Evolutionary conservation across 352 stramenopile genomes (phyloP).

Genomic region (Phytophthora sp.): DNA sequence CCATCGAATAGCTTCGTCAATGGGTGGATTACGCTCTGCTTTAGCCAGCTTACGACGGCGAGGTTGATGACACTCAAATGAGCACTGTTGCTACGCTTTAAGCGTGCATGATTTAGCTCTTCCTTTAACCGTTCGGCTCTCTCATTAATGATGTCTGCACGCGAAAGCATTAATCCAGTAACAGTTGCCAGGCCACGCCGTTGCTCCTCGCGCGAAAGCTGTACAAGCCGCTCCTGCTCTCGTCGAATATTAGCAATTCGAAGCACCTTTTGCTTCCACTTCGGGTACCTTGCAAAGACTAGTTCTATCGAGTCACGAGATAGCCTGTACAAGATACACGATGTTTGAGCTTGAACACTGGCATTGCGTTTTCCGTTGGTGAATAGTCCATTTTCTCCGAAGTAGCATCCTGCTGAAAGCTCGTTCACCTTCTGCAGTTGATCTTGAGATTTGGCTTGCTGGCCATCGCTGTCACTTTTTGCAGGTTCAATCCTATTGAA

Average conservation of each 20-base stretch:
- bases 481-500: neutral
- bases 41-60: neutral
- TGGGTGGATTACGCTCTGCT: neutral
- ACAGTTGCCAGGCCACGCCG: conserved; percentile 8
- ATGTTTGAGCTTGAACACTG: conserved; percentile 56
- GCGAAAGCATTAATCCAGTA: conserved; percentile 25
- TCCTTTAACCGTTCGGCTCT: conserved; percentile 27
- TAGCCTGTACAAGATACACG: conserved; percentile 75
- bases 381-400: conserved; percentile 73
- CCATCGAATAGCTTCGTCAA: conserved; percentile 28
- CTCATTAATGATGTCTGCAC: conserved; percentile 31
- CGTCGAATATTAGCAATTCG: conserved; percentile 55
- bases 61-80: neutral
- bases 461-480: neutral
- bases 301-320: conserved; percentile 67
- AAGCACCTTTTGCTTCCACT: conserved; percentile 63
- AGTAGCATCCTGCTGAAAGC: conserved; percentile 61
- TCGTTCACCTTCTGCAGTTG: conserved; percentile 45
- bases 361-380: conserved; percentile 56
- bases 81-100: conserved; percentile 9
- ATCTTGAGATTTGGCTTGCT: neutral
- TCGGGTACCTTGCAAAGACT: conserved; percentile 47
- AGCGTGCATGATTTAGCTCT: conserved; percentile 18
- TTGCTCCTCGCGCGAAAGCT: conserved; percentile 26
- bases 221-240: conserved; percentile 51